Evolutionary conservation across 768 basidiomycete genomes (phyloP), one percentile per base, ranked within the genome.

Genomic region (Agaricus blazei): DNA sequence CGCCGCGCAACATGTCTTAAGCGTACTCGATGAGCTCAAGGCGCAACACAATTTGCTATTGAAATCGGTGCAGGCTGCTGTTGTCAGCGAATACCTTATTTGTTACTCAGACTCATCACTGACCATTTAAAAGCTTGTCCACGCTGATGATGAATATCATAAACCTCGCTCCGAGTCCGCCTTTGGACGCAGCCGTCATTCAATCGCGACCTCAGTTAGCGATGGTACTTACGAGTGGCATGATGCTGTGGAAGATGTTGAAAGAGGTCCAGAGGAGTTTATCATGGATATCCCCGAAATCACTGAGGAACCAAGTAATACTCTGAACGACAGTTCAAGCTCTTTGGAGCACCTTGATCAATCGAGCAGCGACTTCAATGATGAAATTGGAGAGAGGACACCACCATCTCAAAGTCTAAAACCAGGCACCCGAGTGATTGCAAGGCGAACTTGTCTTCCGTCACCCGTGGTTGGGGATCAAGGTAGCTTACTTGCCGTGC

Each of bases 401-500:
- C 28, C 58, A 31, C 53, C 19, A 40, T 59, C 44, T 24, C 61
- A 62, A 12, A 41, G 53, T 19, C 59, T 56, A 29, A 61, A 58
- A 37, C 56, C 58, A 27, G 55, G 59, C 34, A 44, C 59, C 27
- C 38, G 52, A 38, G 71, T 72, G 48, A 66, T 84, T 8, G 62
- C 70, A 8, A 75, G 82, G 56, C 75, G 89, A 59, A 81, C 79
- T 2, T 72, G 71, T 40, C 71, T 90, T 47, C 88, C 89, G 15
- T 78, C 80, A 19, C 75, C 76, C 5, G 75, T 81, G 14, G 73
- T 80, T 24, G 82, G 79, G 3, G 90, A 93, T 51, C 89, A 93
- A 70, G 88, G 89, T 9, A 91, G 90, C 64, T 70, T 93, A 36
- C 90, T 93, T 62, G 72, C 86, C 1, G 83, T 93, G 31, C 70